Evolutionary conservation across 805 yeast species (phyloP), one percentile per base, ranked within the genome.

Genomic region (Candida maltosa): DNA sequence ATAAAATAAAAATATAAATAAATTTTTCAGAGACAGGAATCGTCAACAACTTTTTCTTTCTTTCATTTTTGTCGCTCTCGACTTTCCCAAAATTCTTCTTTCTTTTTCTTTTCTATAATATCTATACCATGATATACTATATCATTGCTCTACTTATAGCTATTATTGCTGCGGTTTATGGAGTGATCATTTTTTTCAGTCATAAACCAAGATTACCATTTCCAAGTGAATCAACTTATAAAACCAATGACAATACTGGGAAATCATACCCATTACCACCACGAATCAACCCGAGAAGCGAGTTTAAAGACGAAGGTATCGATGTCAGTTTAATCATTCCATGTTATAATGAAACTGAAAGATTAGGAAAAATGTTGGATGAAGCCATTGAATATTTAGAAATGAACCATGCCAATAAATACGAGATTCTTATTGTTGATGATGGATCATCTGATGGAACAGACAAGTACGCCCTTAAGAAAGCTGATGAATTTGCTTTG

Each of bases 361-460:
- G 98, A 35, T 71, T 93, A 41, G 73, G 75, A 21, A 54, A 61
- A 26, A 86, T 87, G 93, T 61, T 87, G 26, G 77, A 74, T 34
- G 96, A 87, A 37, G 69, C 86, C 1, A 67, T 85, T 21, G 72
- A 56, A 3, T 76, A 72, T 45, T 62, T 91, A 41, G 52, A 68
- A 25, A 20, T 38, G 4, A 46, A 61, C 5, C 61, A 65, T 41
- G 35, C 43, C 3, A 44, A 54, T 2, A 51, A 58, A 29, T 87
- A 76, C 71, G 98, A 93, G 60, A 76, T 93, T 31, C 39, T 93
- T 18, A 70, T 93, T 15, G 89, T 93, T 11, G 97, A 93, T 61
- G 98, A 93, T 60, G 96, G 96, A 4, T 85, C 95, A 4, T 66
- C 53, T 26, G 98, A 93, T 60, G 80, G 80, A 3, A 91, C 97